Evolutionary conservation across 202 grass and related monocot species (phyloP).

Genomic region (Zizania palustris): DNA sequence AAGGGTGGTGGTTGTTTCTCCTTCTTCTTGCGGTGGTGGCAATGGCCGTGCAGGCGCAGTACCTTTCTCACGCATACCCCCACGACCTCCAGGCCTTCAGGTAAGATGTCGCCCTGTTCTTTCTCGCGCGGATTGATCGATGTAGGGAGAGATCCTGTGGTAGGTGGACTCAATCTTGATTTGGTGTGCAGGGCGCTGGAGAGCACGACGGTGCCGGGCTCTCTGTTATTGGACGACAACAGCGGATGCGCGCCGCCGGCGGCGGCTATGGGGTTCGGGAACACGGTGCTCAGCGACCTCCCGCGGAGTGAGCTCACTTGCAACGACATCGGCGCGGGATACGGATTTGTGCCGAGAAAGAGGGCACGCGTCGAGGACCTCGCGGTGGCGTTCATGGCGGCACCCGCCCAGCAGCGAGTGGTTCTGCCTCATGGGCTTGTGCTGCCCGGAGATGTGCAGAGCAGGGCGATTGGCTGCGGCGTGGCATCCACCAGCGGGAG

Average conservation of each 20-base stretch:
- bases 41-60: constrained; percentile 68
- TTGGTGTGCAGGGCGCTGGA: constrained; percentile 19
- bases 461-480: constrained; percentile 26
- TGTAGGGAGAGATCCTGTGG: too few relatives aligned
- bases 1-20: not conserved
- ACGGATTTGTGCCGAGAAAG: constrained; percentile 21
- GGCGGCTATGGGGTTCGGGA: not conserved
- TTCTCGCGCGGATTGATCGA: too few relatives aligned
- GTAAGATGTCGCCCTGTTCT: not conserved
- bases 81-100: constrained; percentile 35
- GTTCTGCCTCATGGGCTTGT: not conserved
- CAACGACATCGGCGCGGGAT: constrained; percentile 6
- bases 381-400: not conserved
- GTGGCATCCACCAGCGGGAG: constrained; percentile 57
- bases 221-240: constrained; percentile 3
- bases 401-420: not conserved
- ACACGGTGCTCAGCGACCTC: constrained; percentile 44
- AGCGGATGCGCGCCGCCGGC: not conserved
- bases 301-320: constrained; percentile 65
- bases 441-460: constrained; percentile 18
- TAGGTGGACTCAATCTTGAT: not conserved
- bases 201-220: not conserved
- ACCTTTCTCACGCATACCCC: constrained; percentile 38
- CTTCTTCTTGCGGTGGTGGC: too few relatives aligned
- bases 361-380: not conserved